Evolutionary conservation across 2,329 filamentous ascomycete species (phyloP), one percentile per base, ranked within the genome.

Genomic region (Sordariomycetes sp.): DNA sequence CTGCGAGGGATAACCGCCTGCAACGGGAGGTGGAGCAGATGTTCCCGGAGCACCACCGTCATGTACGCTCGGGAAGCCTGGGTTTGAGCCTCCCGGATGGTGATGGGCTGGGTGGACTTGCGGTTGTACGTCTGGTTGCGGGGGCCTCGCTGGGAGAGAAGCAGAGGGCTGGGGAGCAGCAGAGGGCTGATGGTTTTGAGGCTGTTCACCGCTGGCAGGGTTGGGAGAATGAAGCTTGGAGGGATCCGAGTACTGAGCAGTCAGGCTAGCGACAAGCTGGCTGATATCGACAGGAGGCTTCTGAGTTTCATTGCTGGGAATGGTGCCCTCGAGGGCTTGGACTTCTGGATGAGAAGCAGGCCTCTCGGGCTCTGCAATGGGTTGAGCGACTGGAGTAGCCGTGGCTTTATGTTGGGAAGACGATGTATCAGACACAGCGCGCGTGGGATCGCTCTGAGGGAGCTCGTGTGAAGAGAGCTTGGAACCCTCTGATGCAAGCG

Each of bases 91-190:
- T 31, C 46, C 36, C 36, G 53, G 55, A 36, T 59, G 53, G 42
- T 58, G 51, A 36, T 59, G 57, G 29, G 59, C 57, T 26, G 48
- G 44, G 49, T 61, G 58, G 39, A 56, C 48, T 38, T 59, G 56
- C 41, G 56, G 42, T 35, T 47, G 44, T 38, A 53, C 49, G 39
- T 63, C 56, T 19, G 62, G 55, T 39, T 58, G 42, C 31, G 64
- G 64, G 32, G 64, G 66, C 46, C 62, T 61, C 36, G 65, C 53
- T 46, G 67, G 69, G 39, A 73, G 55, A 48, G 67, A 59, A 41
- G 64, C 51, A 25, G 59, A 48, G 21, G 53, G 49, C 42, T 54
- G 54, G 43, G 61, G 43, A 24, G 53, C 51, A 43, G 55, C 48
- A n/a, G n/a, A n/a, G n/a, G 34, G 53, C 40, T 36, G 48, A 41